Base-by-base conservation (phyloP, 495 filamentous ascomycete species). In the Xeromyces bisporus region DNA sequence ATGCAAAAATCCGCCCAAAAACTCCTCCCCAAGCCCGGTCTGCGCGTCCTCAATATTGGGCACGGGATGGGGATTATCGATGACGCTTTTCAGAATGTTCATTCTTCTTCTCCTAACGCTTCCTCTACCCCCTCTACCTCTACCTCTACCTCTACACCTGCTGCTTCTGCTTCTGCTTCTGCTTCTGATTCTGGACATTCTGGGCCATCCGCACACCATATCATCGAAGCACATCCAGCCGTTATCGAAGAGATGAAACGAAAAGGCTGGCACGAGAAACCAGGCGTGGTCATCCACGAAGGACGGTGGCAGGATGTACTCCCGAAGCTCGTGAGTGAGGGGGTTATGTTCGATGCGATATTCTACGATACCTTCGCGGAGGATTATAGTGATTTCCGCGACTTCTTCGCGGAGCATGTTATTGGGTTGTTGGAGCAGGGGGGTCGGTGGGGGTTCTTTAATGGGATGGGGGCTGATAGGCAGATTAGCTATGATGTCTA, bases 341-440 rank as follows among this genome's bases (percentile, higher is more conserved):
- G 75, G 5, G 62, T 75, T 26, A 56, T 71, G 15, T 91, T 87
- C 48, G 83, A 97, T 50, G 85, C 78, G 20, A 86, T 97, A 33
- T 97, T 94, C 59, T 96, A 93, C 43, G 91, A 96, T 48, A 97
- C 89, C 0, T 97, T 94, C 42, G 89, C 86, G 6, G 91, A 96
- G 56, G 75, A 80, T 27, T 97, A 97, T 55, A 60, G 56, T 3
- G 80, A 82, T 48, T 69, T 97, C 24, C 75, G 75, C 18, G 62
- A 73, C 18, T 97, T 97, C 58, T 93, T 97, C 51, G 71, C 66
- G 8, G 87, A 97, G 48, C 75, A 75, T 39, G 72, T 94, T 0
- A 77, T 91, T 28, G 75, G 69, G 0, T 48, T 96, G 25, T 56
- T 97, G 3, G 76, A 79, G 45, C 56, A 66, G 28, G 52, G 73